These are phyloP conservation scores for Dentiscutata heterogama DNA, from an alignment of 371 early-diverging fungal species.

Conservation along the genomic window DNA sequence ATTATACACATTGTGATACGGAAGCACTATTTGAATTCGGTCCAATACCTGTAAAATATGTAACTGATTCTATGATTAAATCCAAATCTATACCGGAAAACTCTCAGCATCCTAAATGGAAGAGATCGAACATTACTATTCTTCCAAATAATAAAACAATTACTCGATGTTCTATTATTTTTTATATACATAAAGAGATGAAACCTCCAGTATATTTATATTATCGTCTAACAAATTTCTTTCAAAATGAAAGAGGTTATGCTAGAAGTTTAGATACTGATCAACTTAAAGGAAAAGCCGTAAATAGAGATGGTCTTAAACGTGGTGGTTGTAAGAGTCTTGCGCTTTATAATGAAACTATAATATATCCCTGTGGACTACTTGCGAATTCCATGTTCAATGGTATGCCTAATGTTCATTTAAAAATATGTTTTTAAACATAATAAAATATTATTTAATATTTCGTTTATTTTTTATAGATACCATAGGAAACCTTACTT, in stretches of 20 bases:
- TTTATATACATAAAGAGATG: constrained; percentile 75
- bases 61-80: background rate
- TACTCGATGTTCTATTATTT: constrained; percentile 76
- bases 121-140: background rate
- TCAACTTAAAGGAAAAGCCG: constrained; percentile 82
- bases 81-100: no score
- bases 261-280: constrained; percentile 87
- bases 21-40: background rate
- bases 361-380: constrained; percentile 97
- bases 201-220: constrained; percentile 88
- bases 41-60: constrained; percentile 4
- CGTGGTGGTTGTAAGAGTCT: constrained; percentile 57
- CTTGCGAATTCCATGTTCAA: constrained; percentile 97
- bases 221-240: constrained; percentile 96
- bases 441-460: no score
- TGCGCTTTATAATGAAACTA: constrained; percentile 46
- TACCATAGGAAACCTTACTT: no score
- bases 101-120: background rate
- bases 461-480: no score
- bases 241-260: constrained; percentile 97
- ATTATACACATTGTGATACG: constrained; percentile 85
- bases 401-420: constrained; percentile 57
- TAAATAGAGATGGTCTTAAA: constrained; percentile 50
- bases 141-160: background rate
- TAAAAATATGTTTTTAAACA: background rate